Base-by-base conservation (phyloP, 371 early-diverging fungal genomes). In the Syncephalis plumigaleata region DNA sequence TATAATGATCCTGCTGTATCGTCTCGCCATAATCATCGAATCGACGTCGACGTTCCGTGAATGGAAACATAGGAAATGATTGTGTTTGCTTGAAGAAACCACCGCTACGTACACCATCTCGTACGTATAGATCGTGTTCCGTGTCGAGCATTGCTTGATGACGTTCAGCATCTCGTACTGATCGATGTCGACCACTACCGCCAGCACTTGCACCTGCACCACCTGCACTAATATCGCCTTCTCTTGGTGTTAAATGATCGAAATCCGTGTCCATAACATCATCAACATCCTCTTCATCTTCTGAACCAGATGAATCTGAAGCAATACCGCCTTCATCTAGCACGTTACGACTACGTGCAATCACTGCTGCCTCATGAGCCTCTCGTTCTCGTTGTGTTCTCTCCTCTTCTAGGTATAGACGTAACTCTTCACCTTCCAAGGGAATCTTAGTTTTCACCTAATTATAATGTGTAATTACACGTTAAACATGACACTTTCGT, bases 21-120 rank as follows among this genome's bases (percentile, higher is more conserved):
- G 81, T 73, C 60, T 96, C 95, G 47, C 96, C 95, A 68, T 94
- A 96, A 51, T 93, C 94, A 52, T 93, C 95, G 48, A 84, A 76
- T 58, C 75, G 73, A 45, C 78, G 77, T 47, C 79, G 64, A 43
- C 73, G 70, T 50, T 93, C 94, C 7, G 68, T 56, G 50, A 74
- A 85, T 0, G 96, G 96, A 58, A 84, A 96, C 92, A 91, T 89
- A 44, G 76, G 69, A 55, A 78, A 86, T 53, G 73, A 77, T 56
- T 84, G 82, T 15, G 71, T 65, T 47, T 84, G 81, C 51, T 87
- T 81, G 63, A 84, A 84, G 59, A 84, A 84, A 1, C 80, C 79
- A 24, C 78, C 76, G 3, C 67, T 68, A 42, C 74, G 66, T 9
- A 66, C 70, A 2, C 68, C 65, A 49, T 87, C 85, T 50, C 77